These are phyloP conservation scores for Esteya vermicola DNA, from an alignment of 2,329 filamentous ascomycete genomes.

Conservation along the genomic window DNA sequence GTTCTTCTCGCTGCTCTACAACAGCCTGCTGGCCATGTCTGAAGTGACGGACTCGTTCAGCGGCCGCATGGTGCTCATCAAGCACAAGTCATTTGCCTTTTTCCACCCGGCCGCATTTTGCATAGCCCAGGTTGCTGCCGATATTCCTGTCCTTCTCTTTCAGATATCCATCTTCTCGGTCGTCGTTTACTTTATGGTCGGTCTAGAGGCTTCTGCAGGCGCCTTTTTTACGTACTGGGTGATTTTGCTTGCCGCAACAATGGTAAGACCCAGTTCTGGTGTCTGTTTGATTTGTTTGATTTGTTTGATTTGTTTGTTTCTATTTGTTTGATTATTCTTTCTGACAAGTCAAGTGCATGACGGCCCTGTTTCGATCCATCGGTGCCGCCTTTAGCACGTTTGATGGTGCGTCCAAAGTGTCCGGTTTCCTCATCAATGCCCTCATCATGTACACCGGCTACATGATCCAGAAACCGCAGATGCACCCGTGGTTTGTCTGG, in stretches of 20 bases:
- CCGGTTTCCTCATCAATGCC: slow-evolving; percentile 42
- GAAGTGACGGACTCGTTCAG: slow-evolving; percentile 53
- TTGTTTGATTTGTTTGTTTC: too few relatives aligned
- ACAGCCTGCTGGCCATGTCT: slow-evolving; percentile 53
- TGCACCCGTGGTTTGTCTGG: slow-evolving; percentile 52
- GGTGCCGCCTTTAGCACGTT: too few relatives aligned
- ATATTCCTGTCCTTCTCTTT: slow-evolving; percentile 47
- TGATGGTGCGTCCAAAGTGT: slow-evolving; percentile 47
- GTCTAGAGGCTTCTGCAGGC: slow-evolving; percentile 48
- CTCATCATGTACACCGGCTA: slow-evolving; percentile 57
- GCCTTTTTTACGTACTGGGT: slow-evolving; percentile 55
- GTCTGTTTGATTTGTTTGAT: too few relatives aligned
- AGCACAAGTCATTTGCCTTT: slow-evolving; percentile 32
- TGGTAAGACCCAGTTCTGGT: too few relatives aligned
- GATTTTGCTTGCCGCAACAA: slow-evolving; percentile 32
- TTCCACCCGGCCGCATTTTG: slow-evolving; percentile 43
- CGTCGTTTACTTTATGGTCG: slow-evolving; percentile 65
- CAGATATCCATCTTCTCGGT: slow-evolving; percentile 56
- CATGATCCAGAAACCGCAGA: slow-evolving; percentile 51
- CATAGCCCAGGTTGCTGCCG: slow-evolving; percentile 39
- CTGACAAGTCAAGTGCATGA: too few relatives aligned
- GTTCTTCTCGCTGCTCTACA: slow-evolving; percentile 39
- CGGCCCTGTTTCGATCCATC: too few relatives aligned
- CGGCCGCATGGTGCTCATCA: slow-evolving; percentile 45
- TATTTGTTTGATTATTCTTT: too few relatives aligned